Evolutionary conservation across 2,329 filamentous ascomycete genomes (phyloP).

Genomic region (Fusarium sterilihyphosum): DNA sequence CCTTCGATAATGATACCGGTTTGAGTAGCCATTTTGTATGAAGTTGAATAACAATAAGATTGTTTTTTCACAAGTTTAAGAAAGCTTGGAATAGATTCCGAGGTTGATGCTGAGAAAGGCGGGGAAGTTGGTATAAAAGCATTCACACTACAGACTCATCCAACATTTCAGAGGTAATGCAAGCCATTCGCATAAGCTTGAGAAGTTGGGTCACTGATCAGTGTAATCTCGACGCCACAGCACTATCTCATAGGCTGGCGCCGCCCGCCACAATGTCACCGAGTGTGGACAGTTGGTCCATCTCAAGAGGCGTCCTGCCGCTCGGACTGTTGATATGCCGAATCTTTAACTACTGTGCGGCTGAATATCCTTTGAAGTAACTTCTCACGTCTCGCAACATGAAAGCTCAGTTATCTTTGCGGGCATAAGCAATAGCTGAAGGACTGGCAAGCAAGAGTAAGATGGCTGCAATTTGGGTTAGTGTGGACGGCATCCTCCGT

Average conservation of each 20-base stretch:
- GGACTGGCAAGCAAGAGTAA: background rate
- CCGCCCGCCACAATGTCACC: background rate
- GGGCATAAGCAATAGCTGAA: too few relatives aligned
- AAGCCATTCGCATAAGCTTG: background rate
- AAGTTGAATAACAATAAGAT: too few relatives aligned
- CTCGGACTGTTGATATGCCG: background rate
- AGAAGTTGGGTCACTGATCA: background rate
- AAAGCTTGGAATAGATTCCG: background rate
- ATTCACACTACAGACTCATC: background rate
- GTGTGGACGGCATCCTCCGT: background rate
- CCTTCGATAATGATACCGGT: slow-evolving; percentile 32
- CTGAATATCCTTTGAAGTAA: background rate
- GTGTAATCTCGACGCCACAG: background rate
- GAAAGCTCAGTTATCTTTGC: background rate
- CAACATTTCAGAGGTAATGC: too few relatives aligned
- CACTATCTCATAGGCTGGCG: background rate
- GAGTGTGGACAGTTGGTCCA: background rate
- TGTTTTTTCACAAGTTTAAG: background rate
- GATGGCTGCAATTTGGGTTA: background rate
- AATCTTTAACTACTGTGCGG: background rate
- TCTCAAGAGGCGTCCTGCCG: background rate
- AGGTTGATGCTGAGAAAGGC: background rate
- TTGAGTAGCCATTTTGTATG: slow-evolving; percentile 26
- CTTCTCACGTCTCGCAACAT: background rate
- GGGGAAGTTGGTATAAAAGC: background rate